These are phyloP conservation scores for Corchorus olitorius DNA, from an alignment of 345 rosid species.

Conservation along the genomic window DNA sequence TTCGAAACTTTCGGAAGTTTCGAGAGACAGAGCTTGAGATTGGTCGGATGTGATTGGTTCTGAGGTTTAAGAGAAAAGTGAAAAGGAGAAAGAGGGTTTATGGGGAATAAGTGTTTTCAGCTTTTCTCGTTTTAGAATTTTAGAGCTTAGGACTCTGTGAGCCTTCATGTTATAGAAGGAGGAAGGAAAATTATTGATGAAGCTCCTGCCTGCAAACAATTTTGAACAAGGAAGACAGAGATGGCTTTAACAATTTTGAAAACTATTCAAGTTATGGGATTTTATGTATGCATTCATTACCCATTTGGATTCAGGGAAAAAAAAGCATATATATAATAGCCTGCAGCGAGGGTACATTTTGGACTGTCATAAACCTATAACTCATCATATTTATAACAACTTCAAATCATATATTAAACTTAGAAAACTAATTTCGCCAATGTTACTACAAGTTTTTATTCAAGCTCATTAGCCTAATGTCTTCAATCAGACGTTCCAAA, in stretches of 20 bases:
- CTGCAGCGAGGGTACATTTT: no score
- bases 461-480: slow-evolving; percentile 31
- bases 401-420: no score
- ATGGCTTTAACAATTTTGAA: no score
- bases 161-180: slow-evolving; percentile 35
- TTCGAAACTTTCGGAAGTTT: slow-evolving; percentile 7
- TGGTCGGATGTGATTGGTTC: slow-evolving; percentile 8
- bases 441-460: no score
- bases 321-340: no score
- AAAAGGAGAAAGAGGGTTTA: slow-evolving; percentile 1
- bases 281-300: no score
- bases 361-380: no score
- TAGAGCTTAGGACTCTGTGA: slow-evolving; percentile 16
- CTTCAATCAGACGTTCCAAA: slow-evolving; percentile 41
- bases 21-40: slow-evolving; percentile 19
- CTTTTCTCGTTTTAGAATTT: slow-evolving; percentile 4
- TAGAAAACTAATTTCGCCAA: no score
- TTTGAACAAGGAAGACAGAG: background rate
- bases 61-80: slow-evolving; percentile 32
- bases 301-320: no score
- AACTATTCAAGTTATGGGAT: no score
- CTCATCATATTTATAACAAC: no score
- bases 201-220: background rate
- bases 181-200: background rate
- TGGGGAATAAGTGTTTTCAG: slow-evolving; percentile 20